Percentiles rank a stretch among this genome's conserved stretches.
Conservation (phyloP, 108 stramenopile genomes). For the Schizochytrium sp. region DNA sequence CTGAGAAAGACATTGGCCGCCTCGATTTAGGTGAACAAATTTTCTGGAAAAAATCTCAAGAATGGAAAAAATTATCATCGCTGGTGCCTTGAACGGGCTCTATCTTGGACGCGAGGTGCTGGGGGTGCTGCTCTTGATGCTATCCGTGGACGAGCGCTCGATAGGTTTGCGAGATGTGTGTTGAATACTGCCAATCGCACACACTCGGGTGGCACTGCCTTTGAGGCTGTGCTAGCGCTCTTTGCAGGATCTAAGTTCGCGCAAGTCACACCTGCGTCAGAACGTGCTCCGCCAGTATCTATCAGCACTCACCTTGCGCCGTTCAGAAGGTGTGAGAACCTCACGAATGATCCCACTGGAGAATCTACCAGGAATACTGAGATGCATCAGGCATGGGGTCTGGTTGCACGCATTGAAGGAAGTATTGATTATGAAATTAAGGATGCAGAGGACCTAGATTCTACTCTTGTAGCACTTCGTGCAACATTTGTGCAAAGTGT, state of each 20-base stretch:
- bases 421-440: slow-evolving; percentile 28
- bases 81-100: no score
- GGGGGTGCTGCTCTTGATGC: not conserved
- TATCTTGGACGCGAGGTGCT: not conserved
- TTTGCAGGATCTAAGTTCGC: slow-evolving; percentile 19
- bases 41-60: no score
- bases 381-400: not conserved
- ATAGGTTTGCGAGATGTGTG: slow-evolving; percentile 8
- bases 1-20: no score
- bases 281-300: not conserved
- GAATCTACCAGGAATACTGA: not conserved
- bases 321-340: not conserved
- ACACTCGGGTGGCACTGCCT: slow-evolving; percentile 50
- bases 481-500: not conserved
- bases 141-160: not conserved
- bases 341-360: no score
- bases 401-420: not conserved
- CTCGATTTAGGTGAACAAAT: no score
- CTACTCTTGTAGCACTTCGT: not conserved
- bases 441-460: not conserved
- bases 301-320: not conserved
- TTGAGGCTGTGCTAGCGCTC: slow-evolving; percentile 30
- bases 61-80: no score
- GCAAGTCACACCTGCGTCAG: slow-evolving; percentile 28
- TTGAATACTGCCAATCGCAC: slow-evolving; percentile 26